Evolutionary conservation across 192 early-diverging fungal species (phyloP), one percentile per base, ranked within the genome.

Genomic region (Diversispora eburnea): DNA sequence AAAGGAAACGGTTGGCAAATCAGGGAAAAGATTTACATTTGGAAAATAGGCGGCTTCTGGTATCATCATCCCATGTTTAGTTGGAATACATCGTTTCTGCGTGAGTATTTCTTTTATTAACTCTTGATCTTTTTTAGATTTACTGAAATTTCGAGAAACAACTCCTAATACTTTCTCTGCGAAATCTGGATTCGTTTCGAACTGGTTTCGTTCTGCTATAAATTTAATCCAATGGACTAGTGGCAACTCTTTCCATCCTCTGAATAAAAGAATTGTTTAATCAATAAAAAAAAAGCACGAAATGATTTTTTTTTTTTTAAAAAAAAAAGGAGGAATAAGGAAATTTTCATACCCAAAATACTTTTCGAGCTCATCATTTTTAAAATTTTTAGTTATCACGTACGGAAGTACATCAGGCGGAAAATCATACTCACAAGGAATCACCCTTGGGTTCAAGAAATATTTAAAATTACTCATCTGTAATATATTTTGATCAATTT

Each of bases 21-120:
- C 93, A 15, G 86, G 86, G 81, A 97, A 95, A 2, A 97, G 75
- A 7, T 88, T 91, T 0, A 94, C 95, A 10, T 80, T 87, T 19
- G 77, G 78, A 78, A 95, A 94, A 73, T 97, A 97, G 0, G 89
- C 79, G 13, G 94, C 90, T 7, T 59, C 70, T 0, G 94, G 92
- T 0, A 81, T 3, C 48, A 87, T 83, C 73, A 94, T 79, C 7
- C 94, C 93, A 10, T 79, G 75, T 62, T 84, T 83, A 7, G 94
- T 94, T 2, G 87, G 87, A 20, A 95, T 87, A 75, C 92, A 93
- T 41, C 62, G 81, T 72, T 85, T 84, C 15, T 73, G 57, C 8
- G 70, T 25, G 3, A 88, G 52, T 39, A 84, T 22, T 1, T 63
- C 60, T 19, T 73, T 43, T 45, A 83, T 64, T 3, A 79, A 51